Conservation (phyloP, 73 alveolate species). For the Paramecium bursaria region DNA sequence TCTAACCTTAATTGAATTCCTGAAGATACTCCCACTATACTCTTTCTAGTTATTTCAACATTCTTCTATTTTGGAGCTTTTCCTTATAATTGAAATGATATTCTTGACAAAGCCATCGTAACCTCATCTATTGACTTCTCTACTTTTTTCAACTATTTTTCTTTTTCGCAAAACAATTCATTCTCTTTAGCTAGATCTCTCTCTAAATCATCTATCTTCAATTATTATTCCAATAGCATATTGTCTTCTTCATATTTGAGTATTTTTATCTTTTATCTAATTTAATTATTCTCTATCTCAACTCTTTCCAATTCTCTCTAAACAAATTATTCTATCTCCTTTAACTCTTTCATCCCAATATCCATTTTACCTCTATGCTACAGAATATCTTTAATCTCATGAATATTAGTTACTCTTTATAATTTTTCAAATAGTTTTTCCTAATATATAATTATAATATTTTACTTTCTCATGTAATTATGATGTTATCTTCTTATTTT, state of each 20-base stretch:
- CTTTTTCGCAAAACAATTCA: constrained; percentile 25
- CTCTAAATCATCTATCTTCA: constrained; percentile 9
- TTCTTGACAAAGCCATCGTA: constrained; percentile 20
- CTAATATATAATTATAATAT: background rate
- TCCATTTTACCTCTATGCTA: constrained; percentile 11
- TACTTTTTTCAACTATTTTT: constrained; percentile 32
- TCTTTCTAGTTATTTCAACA: background rate
- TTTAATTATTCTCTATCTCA: constrained; percentile 2
- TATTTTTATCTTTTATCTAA: background rate
- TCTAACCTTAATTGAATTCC: constrained; percentile 3
- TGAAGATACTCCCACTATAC: constrained; percentile 20
- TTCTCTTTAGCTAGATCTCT: constrained; percentile 6
- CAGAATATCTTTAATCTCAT: background rate
- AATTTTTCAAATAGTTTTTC: constrained; percentile 29
- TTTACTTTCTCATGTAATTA: no score
- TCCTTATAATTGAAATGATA: constrained; percentile 3
- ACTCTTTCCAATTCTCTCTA: background rate
- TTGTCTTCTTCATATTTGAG: constrained; percentile 27
- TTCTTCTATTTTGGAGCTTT: constrained; percentile 4
- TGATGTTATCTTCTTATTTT: background rate
- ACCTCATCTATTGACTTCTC: constrained; percentile 33
- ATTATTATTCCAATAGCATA: background rate
- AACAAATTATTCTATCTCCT: background rate
- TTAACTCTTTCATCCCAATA: background rate
- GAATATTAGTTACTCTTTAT: constrained; percentile 1